Base-by-base conservation (phyloP, 208 protist genomes). In the Crithidia brevicula region DNA sequence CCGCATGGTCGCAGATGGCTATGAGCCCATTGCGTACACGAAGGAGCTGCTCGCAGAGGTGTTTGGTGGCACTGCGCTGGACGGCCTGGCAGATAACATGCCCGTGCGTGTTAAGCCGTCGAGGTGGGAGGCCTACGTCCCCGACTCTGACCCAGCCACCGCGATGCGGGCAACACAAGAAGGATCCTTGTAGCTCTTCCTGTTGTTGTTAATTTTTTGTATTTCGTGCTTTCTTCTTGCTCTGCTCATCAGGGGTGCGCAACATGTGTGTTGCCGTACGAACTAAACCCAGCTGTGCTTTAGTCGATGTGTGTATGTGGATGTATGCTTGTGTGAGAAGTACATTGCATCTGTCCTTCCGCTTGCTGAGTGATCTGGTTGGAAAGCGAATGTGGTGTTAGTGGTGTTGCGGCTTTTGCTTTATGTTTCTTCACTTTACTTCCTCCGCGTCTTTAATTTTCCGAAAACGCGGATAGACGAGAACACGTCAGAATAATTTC, bases 131-230 rank as follows among this genome's bases (percentile, higher is more conserved):
- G 57, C 68, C 9, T 83, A 86, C 49, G 63, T 57, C 2, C 91
- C 91, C 8, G 91, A 96, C 67, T 91, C 83, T 4, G 91, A 96
- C 53, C 91, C 91, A 8, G 77, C 60, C 23, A 92, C 84, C 6
- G 85, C 86, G n/a, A 52, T 87, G 57, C 77, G 84, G 9, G 85
- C 84, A 6, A 47, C 63, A 13, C 63, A 79, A 27, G 81, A 82
- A n/a, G 79, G 18, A 27, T 33, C 53, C 2, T 60, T 36, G 34
- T 60, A 46, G 36, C 10, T 40, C 36, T 7, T 13, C 8, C 8
- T 16, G 15, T 40, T 7, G 8, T 7, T 16, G 36, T 1, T 13
- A 20, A 56, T 31, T 46, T 23, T 52, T 11, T 38, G 8, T 15
- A 31, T 50, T n/a, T 56, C 16, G 38, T 46, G 40, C 56, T 66